Evolutionary conservation across 2,329 filamentous ascomycete species (phyloP).

Genomic region (Beauveria asiatica): DNA sequence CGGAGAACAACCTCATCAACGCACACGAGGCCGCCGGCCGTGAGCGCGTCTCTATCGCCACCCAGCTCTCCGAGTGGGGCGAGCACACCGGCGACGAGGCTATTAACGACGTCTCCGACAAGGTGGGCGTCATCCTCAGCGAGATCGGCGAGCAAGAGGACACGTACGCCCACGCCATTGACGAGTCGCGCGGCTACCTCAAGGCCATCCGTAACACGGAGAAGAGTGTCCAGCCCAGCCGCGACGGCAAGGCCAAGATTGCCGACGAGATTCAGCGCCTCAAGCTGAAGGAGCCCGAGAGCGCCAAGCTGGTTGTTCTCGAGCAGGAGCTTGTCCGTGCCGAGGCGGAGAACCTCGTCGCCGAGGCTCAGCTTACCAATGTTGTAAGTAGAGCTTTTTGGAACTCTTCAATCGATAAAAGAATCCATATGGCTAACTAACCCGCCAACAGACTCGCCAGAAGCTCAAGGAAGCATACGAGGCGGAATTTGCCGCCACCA

Average conservation of each 20-base stretch:
- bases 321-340: conserved; percentile 96
- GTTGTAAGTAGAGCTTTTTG: conserved; percentile 51
- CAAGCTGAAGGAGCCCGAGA: conserved; percentile 87
- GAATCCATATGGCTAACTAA: conserved; percentile 8
- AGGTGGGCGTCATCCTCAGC: conserved; percentile 83
- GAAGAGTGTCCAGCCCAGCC: conserved; percentile 84
- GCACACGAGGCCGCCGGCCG: conserved; percentile 78
- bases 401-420: not conserved
- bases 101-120: conserved; percentile 86
- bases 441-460: conserved; percentile 62
- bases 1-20: conserved; percentile 78
- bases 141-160: conserved; percentile 96
- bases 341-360: conserved; percentile 91
- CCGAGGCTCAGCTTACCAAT: conserved; percentile 93
- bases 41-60: conserved; percentile 76
- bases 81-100: conserved; percentile 83
- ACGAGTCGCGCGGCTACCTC: conserved; percentile 72
- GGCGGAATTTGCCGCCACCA: conserved; percentile 77
- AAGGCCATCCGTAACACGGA: conserved; percentile 96
- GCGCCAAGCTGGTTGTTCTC: conserved; percentile 68
- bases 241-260: conserved; percentile 81
- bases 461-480: conserved; percentile 95
- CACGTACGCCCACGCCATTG: conserved; percentile 72
- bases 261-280: conserved; percentile 85
- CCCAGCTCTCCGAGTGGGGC: conserved; percentile 93